Percentiles rank a stretch among this genome's conserved stretches.
phyloP scores from a whole-genome alignment of 768 basidiomycete species.

The Xerocomus spinulosus region DNA sequence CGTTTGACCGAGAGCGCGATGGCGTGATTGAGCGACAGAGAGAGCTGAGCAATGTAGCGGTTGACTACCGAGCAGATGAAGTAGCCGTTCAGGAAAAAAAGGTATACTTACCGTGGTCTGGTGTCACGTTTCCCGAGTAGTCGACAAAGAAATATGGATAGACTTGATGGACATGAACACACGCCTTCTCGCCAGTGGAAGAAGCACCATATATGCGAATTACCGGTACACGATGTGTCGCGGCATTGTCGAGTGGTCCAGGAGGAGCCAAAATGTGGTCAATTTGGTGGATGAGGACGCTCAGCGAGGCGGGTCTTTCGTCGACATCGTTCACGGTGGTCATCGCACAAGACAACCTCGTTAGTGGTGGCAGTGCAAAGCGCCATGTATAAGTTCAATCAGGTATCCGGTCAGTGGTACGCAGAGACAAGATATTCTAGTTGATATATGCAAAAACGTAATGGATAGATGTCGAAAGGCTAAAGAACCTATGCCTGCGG shows the following conservation, averaged over 20 bases:
- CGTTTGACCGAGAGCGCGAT: constrained; percentile 77
- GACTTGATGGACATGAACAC: constrained; percentile 88
- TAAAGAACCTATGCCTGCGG: no score
- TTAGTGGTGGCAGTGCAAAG: constrained; percentile 1
- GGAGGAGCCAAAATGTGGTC: constrained; percentile 58
- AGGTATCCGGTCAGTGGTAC: no score
- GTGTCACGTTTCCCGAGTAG: constrained; percentile 64
- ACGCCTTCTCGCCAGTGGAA: constrained; percentile 70
- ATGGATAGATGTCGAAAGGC: no score
- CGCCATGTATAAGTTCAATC: no score
- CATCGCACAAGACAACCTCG: background rate
- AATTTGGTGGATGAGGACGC: constrained; percentile 51
- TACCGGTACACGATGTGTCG: constrained; percentile 66
- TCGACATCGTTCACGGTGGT: no score
- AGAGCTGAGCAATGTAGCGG: constrained; percentile 62
- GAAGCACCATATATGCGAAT: constrained; percentile 85
- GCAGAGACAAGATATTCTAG: no score
- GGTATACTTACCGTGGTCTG: constrained; percentile 50
- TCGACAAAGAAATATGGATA: constrained; percentile 93
- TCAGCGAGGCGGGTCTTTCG: constrained; percentile 32
- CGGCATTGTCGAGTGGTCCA: constrained; percentile 59
- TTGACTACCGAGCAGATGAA: constrained; percentile 49
- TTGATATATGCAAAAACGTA: no score
- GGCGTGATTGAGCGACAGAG: constrained; percentile 77
- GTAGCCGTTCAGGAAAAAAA: background rate